Percentiles rank a stretch among this genome's conserved stretches.
Evolutionary conservation across 139 green algal genomes (phyloP).

Genomic region (Chlorella sp.): DNA sequence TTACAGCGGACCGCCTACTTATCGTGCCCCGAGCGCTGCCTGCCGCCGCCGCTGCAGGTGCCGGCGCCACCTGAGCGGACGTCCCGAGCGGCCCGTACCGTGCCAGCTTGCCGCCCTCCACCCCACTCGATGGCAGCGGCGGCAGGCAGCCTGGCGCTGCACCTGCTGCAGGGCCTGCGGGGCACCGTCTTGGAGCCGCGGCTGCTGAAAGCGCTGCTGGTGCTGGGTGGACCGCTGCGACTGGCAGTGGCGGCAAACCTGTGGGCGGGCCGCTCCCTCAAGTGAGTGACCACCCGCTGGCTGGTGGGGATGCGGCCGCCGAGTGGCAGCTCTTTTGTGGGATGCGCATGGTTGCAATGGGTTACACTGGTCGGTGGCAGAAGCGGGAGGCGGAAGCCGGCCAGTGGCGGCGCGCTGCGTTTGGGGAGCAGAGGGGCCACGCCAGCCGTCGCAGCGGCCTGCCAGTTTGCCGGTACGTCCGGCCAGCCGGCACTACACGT

Average conservation of each 20-base stretch:
- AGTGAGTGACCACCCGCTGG: not conserved
- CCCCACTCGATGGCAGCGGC: not conserved
- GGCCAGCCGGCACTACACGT: not conserved
- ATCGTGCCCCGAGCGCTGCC: too few species aligned
- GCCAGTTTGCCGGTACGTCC: not conserved
- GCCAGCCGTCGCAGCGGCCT: not conserved
- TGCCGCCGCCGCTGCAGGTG: too few species aligned
- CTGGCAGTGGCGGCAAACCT: constrained; percentile 31
- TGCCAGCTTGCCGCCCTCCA: too few species aligned
- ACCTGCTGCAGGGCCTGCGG: not conserved
- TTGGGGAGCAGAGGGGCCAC: not conserved
- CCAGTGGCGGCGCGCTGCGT: too few species aligned
- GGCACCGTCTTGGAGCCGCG: not conserved
- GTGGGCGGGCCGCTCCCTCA: constrained; percentile 36
- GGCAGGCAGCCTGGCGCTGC: not conserved
- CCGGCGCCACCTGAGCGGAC: too few species aligned
- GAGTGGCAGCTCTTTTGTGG: too few species aligned
- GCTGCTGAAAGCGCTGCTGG: constrained; percentile 29
- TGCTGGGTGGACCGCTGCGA: constrained; percentile 31
- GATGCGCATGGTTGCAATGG: not conserved
- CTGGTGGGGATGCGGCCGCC: too few species aligned
- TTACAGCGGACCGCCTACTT: too few species aligned
- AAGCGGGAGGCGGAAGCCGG: not conserved
- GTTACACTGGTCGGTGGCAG: not conserved
- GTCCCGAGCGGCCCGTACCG: too few species aligned